Evolutionary conservation across 2,329 filamentous ascomycete species (phyloP), one percentile per base, ranked within the genome.

Genomic region (Dactylonectria estremocensis): DNA sequence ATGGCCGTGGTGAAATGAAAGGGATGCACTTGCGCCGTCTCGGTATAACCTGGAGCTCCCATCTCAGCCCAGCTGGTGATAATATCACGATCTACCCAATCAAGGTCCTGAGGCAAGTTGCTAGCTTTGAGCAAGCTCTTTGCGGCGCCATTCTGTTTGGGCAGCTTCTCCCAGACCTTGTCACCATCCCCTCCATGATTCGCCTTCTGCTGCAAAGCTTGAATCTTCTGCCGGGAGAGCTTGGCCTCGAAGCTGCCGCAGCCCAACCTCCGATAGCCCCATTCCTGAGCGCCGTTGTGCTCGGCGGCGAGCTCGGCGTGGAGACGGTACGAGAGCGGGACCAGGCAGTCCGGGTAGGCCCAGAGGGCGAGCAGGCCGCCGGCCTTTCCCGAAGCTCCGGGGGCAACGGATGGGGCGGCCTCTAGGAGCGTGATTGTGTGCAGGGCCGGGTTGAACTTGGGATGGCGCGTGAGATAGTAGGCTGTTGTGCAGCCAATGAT

Each of bases 21-120:
- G 0, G 96, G 96, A 76, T 99, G 95, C 3, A 98, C 95, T 81
- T 99, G 96, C 0, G 96, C 93, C 1, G 96, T 98, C 68, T 94
- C 93, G 1, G 87, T 88, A 1, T 90, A 89, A 3, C 90, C 91
- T 2, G 84, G 83, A 1, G 77, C 72, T 24, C 94, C 94, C 94
- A 98, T 98, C 77, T 92, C 90, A 37, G 93, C 90, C 81, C 97
- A 98, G 20, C 86, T 85, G 60, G 84, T 83, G 22, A 97, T 82
- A 2, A 91, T 83, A 5, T 91, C 89, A 1, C 87, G 82, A 59
- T 93, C 89, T 48, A 98, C 86, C 95, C 95, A 99, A 80, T 97
- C 92, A 13, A 98, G 84, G 70, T 97, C 94, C 14, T 86, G 77
- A 0, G 96, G 95, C 1, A 97, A 80, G 3, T 88, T 88, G 0